Evolutionary conservation across 495 filamentous ascomycete species (phyloP).

Genomic region (Hypoxylon subgilvum): DNA sequence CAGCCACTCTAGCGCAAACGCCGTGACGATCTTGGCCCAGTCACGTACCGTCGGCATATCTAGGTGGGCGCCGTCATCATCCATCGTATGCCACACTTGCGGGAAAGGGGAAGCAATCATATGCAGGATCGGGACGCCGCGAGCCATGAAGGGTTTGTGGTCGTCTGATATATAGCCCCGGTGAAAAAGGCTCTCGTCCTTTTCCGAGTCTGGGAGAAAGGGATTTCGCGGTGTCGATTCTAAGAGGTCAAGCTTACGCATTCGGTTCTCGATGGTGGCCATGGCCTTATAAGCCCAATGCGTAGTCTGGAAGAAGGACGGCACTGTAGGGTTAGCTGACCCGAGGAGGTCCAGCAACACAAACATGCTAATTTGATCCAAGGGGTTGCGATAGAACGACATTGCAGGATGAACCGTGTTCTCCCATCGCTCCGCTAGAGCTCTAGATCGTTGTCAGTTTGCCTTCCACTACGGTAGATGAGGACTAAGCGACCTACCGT

Average conservation of each 20-base stretch:
- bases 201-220: conserved; percentile 61
- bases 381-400: conserved; percentile 72
- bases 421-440: conserved; percentile 79
- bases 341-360: conserved; percentile 93
- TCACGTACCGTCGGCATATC: conserved; percentile 84
- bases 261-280: conserved; percentile 68
- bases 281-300: conserved; percentile 90
- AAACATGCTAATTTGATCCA: conserved; percentile 84
- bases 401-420: conserved; percentile 66
- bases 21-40: conserved; percentile 81
- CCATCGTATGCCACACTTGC: conserved; percentile 80
- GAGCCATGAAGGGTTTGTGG: conserved; percentile 83
- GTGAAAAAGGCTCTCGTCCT: conserved; percentile 55
- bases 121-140: conserved; percentile 88
- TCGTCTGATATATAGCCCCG: conserved; percentile 73
- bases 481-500: conserved; percentile 52
- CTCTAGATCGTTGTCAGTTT: conserved; percentile 47
- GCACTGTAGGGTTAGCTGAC: conserved; percentile 68
- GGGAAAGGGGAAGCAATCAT: conserved; percentile 86
- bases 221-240: conserved; percentile 42
- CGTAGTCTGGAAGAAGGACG: conserved; percentile 82
- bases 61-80: conserved; percentile 85
- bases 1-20: conserved; percentile 93
- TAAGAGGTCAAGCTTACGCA: conserved; percentile 59
- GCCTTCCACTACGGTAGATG: neutral